Evolutionary conservation across 257 asterid genomes (phyloP).

Genomic region (Linderniella brevidens): DNA sequence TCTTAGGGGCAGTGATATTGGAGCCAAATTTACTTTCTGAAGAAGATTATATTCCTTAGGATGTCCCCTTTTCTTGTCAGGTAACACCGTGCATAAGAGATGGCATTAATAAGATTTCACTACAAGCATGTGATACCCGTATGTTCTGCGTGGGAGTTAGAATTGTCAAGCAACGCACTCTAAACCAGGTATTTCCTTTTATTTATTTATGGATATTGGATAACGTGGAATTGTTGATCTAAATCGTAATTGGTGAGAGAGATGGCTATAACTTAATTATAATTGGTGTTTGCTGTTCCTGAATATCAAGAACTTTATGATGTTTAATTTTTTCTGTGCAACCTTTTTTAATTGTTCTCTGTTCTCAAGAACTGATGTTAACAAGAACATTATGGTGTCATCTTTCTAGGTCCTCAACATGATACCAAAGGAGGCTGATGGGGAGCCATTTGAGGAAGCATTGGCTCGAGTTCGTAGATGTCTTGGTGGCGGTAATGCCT

Average conservation of each 20-base stretch:
- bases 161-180: constrained; percentile 76
- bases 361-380: constrained; percentile 8
- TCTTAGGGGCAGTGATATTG: no score
- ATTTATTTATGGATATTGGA: constrained; percentile 8
- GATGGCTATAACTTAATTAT: no score
- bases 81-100: constrained; percentile 83
- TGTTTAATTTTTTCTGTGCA: no score
- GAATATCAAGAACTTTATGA: no score
- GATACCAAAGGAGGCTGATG: constrained; percentile 81
- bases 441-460: constrained; percentile 89
- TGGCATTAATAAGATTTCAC: constrained; percentile 73
- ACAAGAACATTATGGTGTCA: background rate
- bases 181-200: constrained; percentile 47
- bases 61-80: constrained; percentile 30
- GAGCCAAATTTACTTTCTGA: no score
- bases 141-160: constrained; percentile 84
- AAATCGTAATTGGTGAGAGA: no score
- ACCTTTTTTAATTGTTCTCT: constrained; percentile 12
- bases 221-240: no score
- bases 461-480: constrained; percentile 61
- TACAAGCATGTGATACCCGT: constrained; percentile 88
- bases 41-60: background rate
- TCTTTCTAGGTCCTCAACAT: constrained; percentile 47
- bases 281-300: no score
- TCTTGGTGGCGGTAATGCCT: constrained; percentile 77